Evolutionary conservation across 495 filamentous ascomycete species (phyloP), one percentile per base, ranked within the genome.

Genomic region (Chaetomium tenue): DNA sequence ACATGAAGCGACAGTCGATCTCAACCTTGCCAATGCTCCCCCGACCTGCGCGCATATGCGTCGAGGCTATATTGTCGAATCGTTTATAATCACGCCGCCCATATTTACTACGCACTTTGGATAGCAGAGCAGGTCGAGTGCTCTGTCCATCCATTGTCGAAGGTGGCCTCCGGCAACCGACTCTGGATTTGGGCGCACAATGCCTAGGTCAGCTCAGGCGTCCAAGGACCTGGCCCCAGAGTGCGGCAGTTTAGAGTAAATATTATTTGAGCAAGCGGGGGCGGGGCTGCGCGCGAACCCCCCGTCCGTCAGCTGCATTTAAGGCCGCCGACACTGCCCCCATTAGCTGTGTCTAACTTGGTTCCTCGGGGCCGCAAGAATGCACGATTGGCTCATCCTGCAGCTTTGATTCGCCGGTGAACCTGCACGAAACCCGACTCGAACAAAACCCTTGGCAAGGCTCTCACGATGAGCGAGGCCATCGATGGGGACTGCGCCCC

Each of bases 1-100:
- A 77, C 1, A 67, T 39, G 55, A 77, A 77, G 12, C 65, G 67
- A 54, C 74, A 76, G 9, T 75, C 71, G 18, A 76, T 65, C 23
- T 72, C 60, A 20, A 71, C 61, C 20, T 69, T 67, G 20, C 69
- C 69, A 22, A 71, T 69, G 15, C 40, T 66, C 18, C 42, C 65
- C 25, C 51, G 47, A 8, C 65, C 65, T 15, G 58, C 64, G 0
- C 52, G 53, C 61, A 67, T 63, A 13, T 62, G 64, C 3, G 68
- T 48, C 22, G 68, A 70, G 16, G 65, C 33, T 39, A 67, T 52
- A 47, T 67, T 15, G 56, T 70, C 68, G 26, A 70, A 67, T 51
- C 64, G 22, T 28, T 58, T 25, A 46, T 67, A 70, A 13, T 70
- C 65, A 52, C 40, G 39, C 26, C 58, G 58, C 6, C 61, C 65